Conservation (phyloP, 2,329 filamentous ascomycete genomes). For the Talaromyces sp. region DNA sequence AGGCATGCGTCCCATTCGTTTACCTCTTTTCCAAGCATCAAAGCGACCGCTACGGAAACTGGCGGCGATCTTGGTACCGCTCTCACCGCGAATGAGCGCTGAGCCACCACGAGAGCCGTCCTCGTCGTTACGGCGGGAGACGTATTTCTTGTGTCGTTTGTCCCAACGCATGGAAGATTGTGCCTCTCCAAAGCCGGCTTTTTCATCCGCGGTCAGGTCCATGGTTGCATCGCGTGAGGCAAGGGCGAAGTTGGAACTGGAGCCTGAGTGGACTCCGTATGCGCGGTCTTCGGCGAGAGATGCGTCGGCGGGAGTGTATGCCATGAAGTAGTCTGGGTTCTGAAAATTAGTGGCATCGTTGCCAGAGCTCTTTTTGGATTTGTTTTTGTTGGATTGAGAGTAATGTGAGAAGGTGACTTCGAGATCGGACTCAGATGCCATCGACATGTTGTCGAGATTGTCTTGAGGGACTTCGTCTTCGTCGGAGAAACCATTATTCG, state of each 20-base stretch:
- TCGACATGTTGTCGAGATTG: slow-evolving; percentile 51
- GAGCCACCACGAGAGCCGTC: slow-evolving; percentile 73
- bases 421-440: slow-evolving; percentile 61
- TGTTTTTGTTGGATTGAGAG: slow-evolving; percentile 51
- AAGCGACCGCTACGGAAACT: slow-evolving; percentile 91
- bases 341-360: slow-evolving; percentile 56
- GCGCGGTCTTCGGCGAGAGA: slow-evolving; percentile 85
- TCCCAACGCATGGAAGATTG: slow-evolving; percentile 87
- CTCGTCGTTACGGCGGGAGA: slow-evolving; percentile 85
- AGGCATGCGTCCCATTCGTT: slow-evolving; percentile 75
- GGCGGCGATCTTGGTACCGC: slow-evolving; percentile 91
- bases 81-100: slow-evolving; percentile 79
- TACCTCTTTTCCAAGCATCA: slow-evolving; percentile 84
- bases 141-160: slow-evolving; percentile 94
- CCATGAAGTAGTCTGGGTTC: slow-evolving; percentile 92
- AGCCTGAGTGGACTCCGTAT: slow-evolving; percentile 87
- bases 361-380: slow-evolving; percentile 38
- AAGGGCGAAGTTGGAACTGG: slow-evolving; percentile 73
- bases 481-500: slow-evolving; percentile 34
- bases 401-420: slow-evolving; percentile 69
- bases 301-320: slow-evolving; percentile 77
- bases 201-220: slow-evolving; percentile 89
- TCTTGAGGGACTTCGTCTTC: slow-evolving; percentile 39
- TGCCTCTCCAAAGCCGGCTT: slow-evolving; percentile 72
- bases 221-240: slow-evolving; percentile 84